Conservation (phyloP, 2,329 filamentous ascomycete species). For the Trichoderma breve region DNA sequence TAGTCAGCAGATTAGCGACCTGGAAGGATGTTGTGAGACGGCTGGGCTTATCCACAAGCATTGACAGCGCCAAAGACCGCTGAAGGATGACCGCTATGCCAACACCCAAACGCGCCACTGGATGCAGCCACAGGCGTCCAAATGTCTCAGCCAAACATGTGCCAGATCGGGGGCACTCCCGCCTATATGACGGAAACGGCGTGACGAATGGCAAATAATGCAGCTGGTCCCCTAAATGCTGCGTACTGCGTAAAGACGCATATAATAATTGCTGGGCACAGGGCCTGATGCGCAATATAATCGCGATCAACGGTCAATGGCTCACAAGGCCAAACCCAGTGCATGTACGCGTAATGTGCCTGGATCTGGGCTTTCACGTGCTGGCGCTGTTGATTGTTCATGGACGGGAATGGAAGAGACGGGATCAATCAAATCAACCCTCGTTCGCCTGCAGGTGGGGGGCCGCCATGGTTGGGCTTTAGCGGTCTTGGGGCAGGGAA, state of each 20-base stretch:
- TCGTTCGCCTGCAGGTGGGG: conserved; percentile 6
- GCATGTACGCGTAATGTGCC: conserved; percentile 8
- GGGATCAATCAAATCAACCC: neutral
- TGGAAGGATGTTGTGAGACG: neutral
- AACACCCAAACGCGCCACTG: neutral
- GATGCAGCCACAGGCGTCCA: neutral
- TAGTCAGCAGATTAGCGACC: conserved; percentile 8
- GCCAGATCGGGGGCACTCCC: neutral
- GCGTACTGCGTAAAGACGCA: neutral
- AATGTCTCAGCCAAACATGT: conserved; percentile 9
- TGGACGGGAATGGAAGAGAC: neutral
- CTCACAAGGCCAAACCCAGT: neutral
- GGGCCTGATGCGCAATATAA: neutral
- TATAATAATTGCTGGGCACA: neutral
- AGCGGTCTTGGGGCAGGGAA: conserved; percentile 2
- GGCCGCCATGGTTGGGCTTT: neutral
- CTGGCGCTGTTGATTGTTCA: neutral
- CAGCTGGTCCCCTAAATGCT: neutral
- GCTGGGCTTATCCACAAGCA: neutral
- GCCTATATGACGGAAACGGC: neutral
- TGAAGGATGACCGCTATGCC: neutral
- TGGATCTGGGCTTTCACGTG: conserved; percentile 7
- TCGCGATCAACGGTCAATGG: neutral
- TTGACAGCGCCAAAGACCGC: neutral
- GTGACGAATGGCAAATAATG: neutral